Conservation (phyloP, 225 moss, liverwort and hornwort species). For the Ulota crispa region DNA sequence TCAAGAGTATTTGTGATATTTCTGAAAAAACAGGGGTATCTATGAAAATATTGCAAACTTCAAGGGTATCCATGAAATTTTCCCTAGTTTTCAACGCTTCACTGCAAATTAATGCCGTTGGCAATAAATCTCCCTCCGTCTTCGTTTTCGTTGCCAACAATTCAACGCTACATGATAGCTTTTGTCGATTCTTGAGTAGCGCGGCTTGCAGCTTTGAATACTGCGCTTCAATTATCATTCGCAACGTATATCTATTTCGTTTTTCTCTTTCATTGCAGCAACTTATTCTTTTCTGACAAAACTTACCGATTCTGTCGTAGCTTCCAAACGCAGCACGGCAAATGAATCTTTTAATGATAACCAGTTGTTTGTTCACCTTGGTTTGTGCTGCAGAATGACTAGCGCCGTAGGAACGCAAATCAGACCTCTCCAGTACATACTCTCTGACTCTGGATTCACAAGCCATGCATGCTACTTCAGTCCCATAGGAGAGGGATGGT, state of each 20-base stretch:
- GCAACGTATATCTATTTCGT: not conserved
- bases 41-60: too few relatives aligned
- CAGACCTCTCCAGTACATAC: constrained; percentile 40
- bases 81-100: too few relatives aligned
- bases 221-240: not conserved
- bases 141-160: not conserved
- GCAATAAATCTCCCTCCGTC: not conserved
- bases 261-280: not conserved
- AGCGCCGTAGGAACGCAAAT: constrained; percentile 34
- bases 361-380: not conserved
- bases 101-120: too few relatives aligned
- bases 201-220: not conserved
- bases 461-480: constrained; percentile 50
- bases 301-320: not conserved
- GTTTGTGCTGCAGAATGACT: constrained; percentile 20
- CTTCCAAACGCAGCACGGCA: not conserved
- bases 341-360: too few relatives aligned
- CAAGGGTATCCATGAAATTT: too few relatives aligned
- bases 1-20: too few relatives aligned
- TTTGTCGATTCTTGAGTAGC: not conserved
- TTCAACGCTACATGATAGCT: not conserved
- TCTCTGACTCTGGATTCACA: constrained; percentile 33
- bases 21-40: too few relatives aligned
- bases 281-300: not conserved
- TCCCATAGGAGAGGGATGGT: constrained; percentile 51